Percentiles rank a stretch among this genome's conserved stretches.
These are phyloP conservation scores for Auriculariales sp. DNA, from an alignment of 768 basidiomycete genomes.

Conservation along the genomic window DNA sequence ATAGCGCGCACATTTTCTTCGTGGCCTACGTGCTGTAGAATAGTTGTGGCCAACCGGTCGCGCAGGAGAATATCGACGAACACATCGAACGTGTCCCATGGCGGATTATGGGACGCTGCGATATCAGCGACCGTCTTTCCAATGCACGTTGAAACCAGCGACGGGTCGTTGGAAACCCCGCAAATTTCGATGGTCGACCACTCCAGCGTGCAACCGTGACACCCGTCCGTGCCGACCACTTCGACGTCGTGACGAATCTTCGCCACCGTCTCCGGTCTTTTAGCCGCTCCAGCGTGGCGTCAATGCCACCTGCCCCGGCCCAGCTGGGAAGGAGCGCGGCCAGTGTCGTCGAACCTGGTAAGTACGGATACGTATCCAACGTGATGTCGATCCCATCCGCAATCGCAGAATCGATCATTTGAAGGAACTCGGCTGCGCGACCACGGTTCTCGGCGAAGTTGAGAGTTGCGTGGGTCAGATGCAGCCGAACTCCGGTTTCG, in stretches of 20 bases:
- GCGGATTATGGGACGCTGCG: no score
- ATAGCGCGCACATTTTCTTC: conserved; percentile 17
- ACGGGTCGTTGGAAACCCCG: not conserved
- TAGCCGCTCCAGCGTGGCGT: conserved; percentile 12
- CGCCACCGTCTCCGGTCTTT: conserved; percentile 10
- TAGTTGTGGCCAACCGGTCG: conserved; percentile 14
- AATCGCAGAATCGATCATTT: conserved; percentile 12
- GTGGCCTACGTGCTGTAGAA: conserved; percentile 16
- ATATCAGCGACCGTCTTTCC: no score
- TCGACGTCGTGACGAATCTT: conserved; percentile 14
- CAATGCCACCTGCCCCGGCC: conserved; percentile 15
- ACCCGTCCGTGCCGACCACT: conserved; percentile 16
- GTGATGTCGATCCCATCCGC: conserved; percentile 12
- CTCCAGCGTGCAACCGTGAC: conserved; percentile 16
- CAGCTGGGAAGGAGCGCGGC: conserved; percentile 15
- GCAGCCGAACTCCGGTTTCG: conserved; percentile 14
- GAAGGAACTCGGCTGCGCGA: conserved; percentile 12
- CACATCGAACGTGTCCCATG: conserved; percentile 7
- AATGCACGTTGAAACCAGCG: not conserved
- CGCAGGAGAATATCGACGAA: conserved; percentile 14
- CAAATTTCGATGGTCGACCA: conserved; percentile 15
- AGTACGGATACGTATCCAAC: conserved; percentile 17
- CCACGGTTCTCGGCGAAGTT: conserved; percentile 17
- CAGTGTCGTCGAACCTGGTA: conserved; percentile 17
- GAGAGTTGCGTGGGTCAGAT: conserved; percentile 18